Base-by-base conservation (phyloP, 176 grass and related monocot genomes). In the Phoenix roebelenii region DNA sequence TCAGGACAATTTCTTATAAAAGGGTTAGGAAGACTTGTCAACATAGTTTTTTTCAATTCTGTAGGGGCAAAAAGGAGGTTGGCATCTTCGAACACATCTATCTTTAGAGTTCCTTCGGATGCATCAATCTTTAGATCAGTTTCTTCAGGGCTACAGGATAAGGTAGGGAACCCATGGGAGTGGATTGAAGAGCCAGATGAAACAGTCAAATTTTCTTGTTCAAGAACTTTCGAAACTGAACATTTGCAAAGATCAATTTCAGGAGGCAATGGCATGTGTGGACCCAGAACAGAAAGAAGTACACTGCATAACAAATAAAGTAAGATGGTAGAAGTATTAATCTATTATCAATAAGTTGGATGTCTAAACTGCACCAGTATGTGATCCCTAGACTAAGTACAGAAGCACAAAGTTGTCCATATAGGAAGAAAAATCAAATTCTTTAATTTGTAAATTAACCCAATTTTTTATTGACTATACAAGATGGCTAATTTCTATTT, bases 211-310 rank as follows among this genome's bases (percentile, higher is more conserved):
- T 74, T 68, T 74, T 44, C 72, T 74, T 84, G 58, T 79, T 80
- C 77, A 76, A 14, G 25, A 7, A 79, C 59, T 56, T 77, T 85
- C 19, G 57, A 25, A 61, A 28, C 51, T 76, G 80, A 77, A 81
- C 77, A 82, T 83, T 82, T 89, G 65, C 61, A 87, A 49, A 85
- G 71, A 62, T 96, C 91, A 60, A 96, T 63, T 15, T 80, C 83
- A 61, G 65, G 78, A 51, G 86, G 91, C 69, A 96, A 80, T 75
- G 80, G 77, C 64, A 87, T 76, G 35, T 96, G 77, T 17, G 86
- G 83, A 77, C 83, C 86, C 83, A 96, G 76, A 54, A 87, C 79
- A 68, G 86, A 82, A 58, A 96, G 86, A 79, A 96, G 75, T 16
- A 83, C 77, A 87, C 91, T 96, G 77, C 74, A 20, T 76, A 66